These are phyloP conservation scores for Schizothecium vesticola DNA, from an alignment of 495 filamentous ascomycete species.

Conservation along the genomic window DNA sequence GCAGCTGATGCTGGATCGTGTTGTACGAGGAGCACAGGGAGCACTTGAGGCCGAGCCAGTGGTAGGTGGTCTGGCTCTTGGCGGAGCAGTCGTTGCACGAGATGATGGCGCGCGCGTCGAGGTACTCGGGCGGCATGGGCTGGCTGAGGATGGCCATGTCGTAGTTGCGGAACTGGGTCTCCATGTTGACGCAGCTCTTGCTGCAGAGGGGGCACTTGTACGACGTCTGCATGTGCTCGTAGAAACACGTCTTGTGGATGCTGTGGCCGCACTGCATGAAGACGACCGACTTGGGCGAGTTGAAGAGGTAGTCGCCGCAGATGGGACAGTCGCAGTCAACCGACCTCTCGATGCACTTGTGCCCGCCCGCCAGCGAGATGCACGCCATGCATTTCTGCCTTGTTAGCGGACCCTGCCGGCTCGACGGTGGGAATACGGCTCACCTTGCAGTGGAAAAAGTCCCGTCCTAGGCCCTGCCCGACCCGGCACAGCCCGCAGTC, in stretches of 20 bases:
- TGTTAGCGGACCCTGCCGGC: neutral
- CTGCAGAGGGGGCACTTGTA: slow-evolving; percentile 96
- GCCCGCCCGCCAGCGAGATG: slow-evolving; percentile 72
- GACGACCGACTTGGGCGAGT: slow-evolving; percentile 80
- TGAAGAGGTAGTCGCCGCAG: slow-evolving; percentile 95
- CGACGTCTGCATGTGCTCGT: slow-evolving; percentile 74
- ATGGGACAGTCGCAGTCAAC: slow-evolving; percentile 98
- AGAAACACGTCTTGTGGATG: slow-evolving; percentile 83
- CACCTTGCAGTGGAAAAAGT: slow-evolving; percentile 97
- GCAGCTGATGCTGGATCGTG: slow-evolving; percentile 65
- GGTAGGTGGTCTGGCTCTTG: slow-evolving; percentile 78
- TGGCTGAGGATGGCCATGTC: slow-evolving; percentile 80
- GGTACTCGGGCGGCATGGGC: slow-evolving; percentile 84
- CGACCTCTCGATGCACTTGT: slow-evolving; percentile 90
- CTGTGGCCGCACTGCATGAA: slow-evolving; percentile 96
- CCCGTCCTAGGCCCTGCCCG: slow-evolving; percentile 87
- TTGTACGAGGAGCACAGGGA: slow-evolving; percentile 79
- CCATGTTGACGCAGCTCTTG: slow-evolving; percentile 93
- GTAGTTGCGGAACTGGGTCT: slow-evolving; percentile 83
- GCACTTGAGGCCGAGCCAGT: slow-evolving; percentile 94
- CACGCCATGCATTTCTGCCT: slow-evolving; percentile 80
- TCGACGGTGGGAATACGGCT: slow-evolving; percentile 11
- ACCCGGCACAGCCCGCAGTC: slow-evolving; percentile 95
- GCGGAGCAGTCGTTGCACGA: slow-evolving; percentile 93
- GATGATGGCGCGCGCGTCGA: slow-evolving; percentile 71